Evolutionary conservation across 345 rosid species (phyloP).

Genomic region (Hypericum perforatum): DNA sequence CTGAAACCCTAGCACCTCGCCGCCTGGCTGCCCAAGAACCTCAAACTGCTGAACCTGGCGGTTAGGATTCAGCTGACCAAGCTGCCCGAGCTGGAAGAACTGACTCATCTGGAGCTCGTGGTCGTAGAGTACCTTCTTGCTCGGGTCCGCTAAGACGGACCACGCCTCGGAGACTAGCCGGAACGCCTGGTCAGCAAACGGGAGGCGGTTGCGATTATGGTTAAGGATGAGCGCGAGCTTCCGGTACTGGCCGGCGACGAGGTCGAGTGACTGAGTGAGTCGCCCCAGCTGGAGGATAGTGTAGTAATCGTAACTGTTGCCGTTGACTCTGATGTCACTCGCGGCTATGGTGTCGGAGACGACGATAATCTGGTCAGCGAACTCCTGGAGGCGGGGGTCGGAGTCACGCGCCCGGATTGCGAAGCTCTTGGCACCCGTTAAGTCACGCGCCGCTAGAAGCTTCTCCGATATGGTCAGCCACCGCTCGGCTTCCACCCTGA

Average conservation of each 20-base stretch:
- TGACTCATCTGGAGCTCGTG: slow-evolving; percentile 57
- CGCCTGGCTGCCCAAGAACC: too few species aligned
- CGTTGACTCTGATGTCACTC: slow-evolving; percentile 29
- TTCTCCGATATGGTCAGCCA: too few species aligned
- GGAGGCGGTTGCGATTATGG: too few species aligned
- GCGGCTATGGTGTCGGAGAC: slow-evolving; percentile 55
- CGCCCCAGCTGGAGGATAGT: slow-evolving; percentile 68
- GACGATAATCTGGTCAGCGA: slow-evolving; percentile 61
- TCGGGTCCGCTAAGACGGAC: slow-evolving; percentile 40
- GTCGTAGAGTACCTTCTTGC: slow-evolving; percentile 63
- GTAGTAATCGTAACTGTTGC: slow-evolving; percentile 55
- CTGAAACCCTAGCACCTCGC: too few species aligned
- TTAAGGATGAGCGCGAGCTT: too few species aligned
- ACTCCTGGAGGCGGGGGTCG: slow-evolving; percentile 45
- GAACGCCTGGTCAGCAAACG: slow-evolving; percentile 35
- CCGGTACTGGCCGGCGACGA: too few species aligned
- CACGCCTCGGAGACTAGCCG: too few species aligned
- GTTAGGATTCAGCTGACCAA: slow-evolving; percentile 14
- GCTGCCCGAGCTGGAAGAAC: slow-evolving; percentile 4
- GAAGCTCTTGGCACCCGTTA: too few species aligned
- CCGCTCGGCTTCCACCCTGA: too few species aligned
- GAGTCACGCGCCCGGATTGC: too few species aligned
- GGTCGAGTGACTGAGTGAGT: slow-evolving; percentile 32
- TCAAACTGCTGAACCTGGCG: neutral
- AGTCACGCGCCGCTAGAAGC: too few species aligned